phyloP scores from a whole-genome alignment of 805 yeast species.

The Candida montana region DNA sequence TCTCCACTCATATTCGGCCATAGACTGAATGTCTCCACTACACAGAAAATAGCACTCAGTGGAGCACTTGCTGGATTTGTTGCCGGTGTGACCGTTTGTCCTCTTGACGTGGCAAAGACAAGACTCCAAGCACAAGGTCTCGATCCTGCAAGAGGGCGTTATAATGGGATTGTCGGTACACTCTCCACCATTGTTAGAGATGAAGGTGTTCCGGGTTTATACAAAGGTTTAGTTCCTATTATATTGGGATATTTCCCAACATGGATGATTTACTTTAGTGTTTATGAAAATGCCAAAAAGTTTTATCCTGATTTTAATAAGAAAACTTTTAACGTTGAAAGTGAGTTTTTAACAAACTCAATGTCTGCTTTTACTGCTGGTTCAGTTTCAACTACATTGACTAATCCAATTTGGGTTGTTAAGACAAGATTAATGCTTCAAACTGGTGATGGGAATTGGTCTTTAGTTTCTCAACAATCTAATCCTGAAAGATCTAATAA shows the following conservation, averaged over 20 bases:
- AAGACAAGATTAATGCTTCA: slow-evolving; percentile 93
- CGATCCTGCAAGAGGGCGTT: slow-evolving; percentile 20
- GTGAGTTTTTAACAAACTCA: slow-evolving; percentile 35
- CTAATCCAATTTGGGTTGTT: slow-evolving; percentile 97
- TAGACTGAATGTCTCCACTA: slow-evolving; percentile 27
- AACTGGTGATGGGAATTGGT: slow-evolving; percentile 30
- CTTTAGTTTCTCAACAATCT: slow-evolving; percentile 10
- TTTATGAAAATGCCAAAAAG: slow-evolving; percentile 74
- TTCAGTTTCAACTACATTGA: slow-evolving; percentile 70
- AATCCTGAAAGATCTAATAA: slow-evolving; percentile 15
- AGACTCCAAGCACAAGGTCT: slow-evolving; percentile 86
- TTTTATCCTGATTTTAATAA: slow-evolving; percentile 41
- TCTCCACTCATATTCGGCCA: slow-evolving; percentile 6
- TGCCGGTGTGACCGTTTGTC: slow-evolving; percentile 88
- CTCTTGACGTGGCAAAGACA: slow-evolving; percentile 93
- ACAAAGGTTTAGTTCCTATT: slow-evolving; percentile 89
- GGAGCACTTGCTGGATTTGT: slow-evolving; percentile 94
- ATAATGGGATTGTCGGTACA: slow-evolving; percentile 60
- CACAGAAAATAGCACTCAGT: slow-evolving; percentile 68
- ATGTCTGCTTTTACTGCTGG: slow-evolving; percentile 83
- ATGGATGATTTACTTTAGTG: slow-evolving; percentile 93
- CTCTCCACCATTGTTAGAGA: slow-evolving; percentile 60
- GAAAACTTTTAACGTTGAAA: slow-evolving; percentile 14
- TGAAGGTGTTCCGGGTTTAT: slow-evolving; percentile 80
- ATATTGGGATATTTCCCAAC: slow-evolving; percentile 93